Base-by-base conservation (phyloP, 805 yeast genomes). In the Geotrichum ghanense region DNA sequence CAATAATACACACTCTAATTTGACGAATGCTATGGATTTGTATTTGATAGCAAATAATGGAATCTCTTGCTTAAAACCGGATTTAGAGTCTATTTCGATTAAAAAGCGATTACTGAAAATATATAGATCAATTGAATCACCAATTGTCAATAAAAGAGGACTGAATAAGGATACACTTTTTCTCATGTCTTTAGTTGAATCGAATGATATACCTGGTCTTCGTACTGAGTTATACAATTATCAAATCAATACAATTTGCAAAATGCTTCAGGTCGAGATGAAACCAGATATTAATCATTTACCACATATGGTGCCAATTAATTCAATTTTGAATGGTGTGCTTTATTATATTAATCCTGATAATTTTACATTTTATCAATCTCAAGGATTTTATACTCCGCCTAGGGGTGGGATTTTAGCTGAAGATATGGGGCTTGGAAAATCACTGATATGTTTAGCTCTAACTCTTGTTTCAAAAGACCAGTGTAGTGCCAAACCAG, bases 361-460 rank as follows among this genome's bases (percentile, higher is more conserved):
- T n/a, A n/a, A 31, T 31, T 16, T 41, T 45, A 44, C 45, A 27
- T 22, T 22, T n/a, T 37, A 14, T 41, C 22, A 31, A 42, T 27
- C 23, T 22, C 41, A 21, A 42, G 45, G 19, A 44, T 45, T 17
- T 41, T 45, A 22, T 4, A 25, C 34, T 42, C 48, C 25, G 4
- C 25, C 42, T 6, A 5, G 73, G 52, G 83, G 83, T 17, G 84
- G 83, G 0, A 75, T 78, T 3, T 58, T 78, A 14, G 83, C 83
- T 1, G 84, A 78, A 48, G 78, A 77, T 68, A 78, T 78, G 83
- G 84, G 84, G 0, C 62, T 78, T 35, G 84, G 84, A 0, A 78
- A 78, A 56, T 78, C 84, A 0, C 68, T 77, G 43, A 78, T 78
- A 3, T 76, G 81, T 53, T 60, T 79, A 22, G 75, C 79, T 2